Percentiles rank a stretch among this genome's conserved stretches.
These are phyloP conservation scores for Leptodermis oblonga DNA, from an alignment of 257 asterid genomes.

Conservation along the genomic window DNA sequence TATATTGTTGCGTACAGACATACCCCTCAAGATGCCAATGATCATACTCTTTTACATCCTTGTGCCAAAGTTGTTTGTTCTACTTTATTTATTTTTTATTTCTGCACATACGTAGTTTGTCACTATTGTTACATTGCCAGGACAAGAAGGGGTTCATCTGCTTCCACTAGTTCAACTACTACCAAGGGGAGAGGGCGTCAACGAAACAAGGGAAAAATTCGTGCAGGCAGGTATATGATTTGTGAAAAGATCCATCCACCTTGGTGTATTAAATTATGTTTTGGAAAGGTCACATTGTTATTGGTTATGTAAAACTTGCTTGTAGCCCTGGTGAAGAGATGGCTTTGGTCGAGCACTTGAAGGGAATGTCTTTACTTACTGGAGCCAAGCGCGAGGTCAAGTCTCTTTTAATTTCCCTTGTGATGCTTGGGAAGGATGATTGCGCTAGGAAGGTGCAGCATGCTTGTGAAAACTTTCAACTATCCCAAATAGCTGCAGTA, in stretches of 20 bases:
- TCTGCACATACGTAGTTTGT: background rate
- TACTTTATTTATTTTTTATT: background rate
- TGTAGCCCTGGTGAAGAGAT: conserved; percentile 85
- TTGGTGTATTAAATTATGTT: background rate
- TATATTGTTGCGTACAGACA: background rate
- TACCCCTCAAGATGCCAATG: background rate
- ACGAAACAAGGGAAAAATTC: conserved; percentile 79
- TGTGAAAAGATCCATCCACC: conserved; percentile 5
- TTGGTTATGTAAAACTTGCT: conserved; percentile 8
- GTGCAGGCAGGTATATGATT: conserved; percentile 84
- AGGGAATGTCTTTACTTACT: conserved; percentile 66
- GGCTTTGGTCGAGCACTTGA: conserved; percentile 83
- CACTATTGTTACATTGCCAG: conserved; percentile 38
- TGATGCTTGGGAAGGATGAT: conserved; percentile 74
- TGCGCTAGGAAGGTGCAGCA: conserved; percentile 71
- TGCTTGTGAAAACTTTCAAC: conserved; percentile 55
- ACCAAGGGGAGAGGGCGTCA: conserved; percentile 83
- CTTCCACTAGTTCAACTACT: conserved; percentile 50
- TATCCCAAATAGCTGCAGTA: conserved; percentile 81
- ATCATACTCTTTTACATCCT: background rate
- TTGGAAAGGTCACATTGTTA: conserved; percentile 3
- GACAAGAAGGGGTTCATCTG: conserved; percentile 61
- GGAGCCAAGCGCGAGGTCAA: conserved; percentile 78
- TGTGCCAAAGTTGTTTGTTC: background rate
- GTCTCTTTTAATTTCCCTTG: conserved; percentile 55